Base-by-base conservation (phyloP, 2,329 filamentous ascomycete genomes). In the Trichoderma citrinoviride region DNA sequence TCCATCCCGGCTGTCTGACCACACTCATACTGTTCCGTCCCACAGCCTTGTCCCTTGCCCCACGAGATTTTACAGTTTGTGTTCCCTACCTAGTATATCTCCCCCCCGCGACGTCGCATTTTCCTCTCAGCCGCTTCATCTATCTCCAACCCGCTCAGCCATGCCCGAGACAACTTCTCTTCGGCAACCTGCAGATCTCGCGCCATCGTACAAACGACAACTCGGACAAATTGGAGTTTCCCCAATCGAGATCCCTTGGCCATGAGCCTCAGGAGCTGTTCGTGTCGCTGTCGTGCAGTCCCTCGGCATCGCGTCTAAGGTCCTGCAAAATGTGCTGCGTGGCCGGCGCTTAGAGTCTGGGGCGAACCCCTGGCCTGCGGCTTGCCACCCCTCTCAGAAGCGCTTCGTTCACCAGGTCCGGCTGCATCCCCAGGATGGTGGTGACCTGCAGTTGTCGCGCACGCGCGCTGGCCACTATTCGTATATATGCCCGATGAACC, bases 261-360 rank as follows among this genome's bases (percentile, higher is more conserved):
- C 3, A 10, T 37, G 40, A 15, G 17, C 46, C 12, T 29, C 23
- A 7, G 14, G 7, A 41, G 43, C 7, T 23, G 25, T n/a, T 17
- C 14, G 25, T 15, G 7, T 17, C 17, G 23, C 19, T 44, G 58
- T n/a, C 33, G 5, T 37, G 33, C 33, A 37, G 54, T 46, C 19
- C 12, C 6, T 17, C 2, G 15, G 17, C 33, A 15, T 25, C 25
- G 7, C n/a, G 12, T 41, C 29, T 19, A 3, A 8, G 19, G 19
- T 19, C 33, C 49, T 27, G 23, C 47, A 23, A 44, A 54, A 25
- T 4, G 33, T 54, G 25, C 27, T 49, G 61, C 61, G 56, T 40
- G 41, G 50, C 5, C 61, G 61, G 61, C 61, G 61, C 61, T 64
- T 64, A 64, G 61, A 40, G 47, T 50, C 29, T n/a, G 10, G 43